Evolutionary conservation across 2,329 filamentous ascomycete species (phyloP).

Genomic region (Phialemoniopsis sp.): DNA sequence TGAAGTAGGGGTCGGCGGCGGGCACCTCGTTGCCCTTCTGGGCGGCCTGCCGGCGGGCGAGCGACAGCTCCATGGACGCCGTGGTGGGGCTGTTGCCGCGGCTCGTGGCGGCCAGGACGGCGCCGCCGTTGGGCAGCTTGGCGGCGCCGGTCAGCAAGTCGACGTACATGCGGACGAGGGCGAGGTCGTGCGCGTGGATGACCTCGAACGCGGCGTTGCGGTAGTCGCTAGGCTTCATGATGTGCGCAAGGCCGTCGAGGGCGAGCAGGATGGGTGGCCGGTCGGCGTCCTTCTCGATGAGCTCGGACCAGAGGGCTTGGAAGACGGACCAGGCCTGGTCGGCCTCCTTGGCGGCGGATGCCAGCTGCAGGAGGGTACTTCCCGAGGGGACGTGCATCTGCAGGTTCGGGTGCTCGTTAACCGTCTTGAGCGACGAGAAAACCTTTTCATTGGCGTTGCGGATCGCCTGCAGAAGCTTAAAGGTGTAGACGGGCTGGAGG

Average conservation of each 20-base stretch:
- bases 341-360: slow-evolving; percentile 66
- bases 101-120: slow-evolving; percentile 71
- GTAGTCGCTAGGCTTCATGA: slow-evolving; percentile 78
- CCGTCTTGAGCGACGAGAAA: slow-evolving; percentile 47
- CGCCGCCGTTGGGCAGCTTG: slow-evolving; percentile 67
- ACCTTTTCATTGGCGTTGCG: slow-evolving; percentile 66
- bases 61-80: slow-evolving; percentile 64
- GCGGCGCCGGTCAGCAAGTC: slow-evolving; percentile 62
- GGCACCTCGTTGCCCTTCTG: slow-evolving; percentile 22
- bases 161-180: slow-evolving; percentile 70
- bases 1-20: slow-evolving; percentile 47
- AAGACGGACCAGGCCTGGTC: slow-evolving; percentile 80
- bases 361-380: slow-evolving; percentile 64
- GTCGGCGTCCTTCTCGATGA: slow-evolving; percentile 42
- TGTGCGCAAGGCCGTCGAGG: slow-evolving; percentile 75
- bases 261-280: slow-evolving; percentile 64
- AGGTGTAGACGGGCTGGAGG: slow-evolving; percentile 73
- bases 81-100: slow-evolving; percentile 64
- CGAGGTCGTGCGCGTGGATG: slow-evolving; percentile 84
- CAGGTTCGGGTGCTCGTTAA: slow-evolving; percentile 37
- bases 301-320: slow-evolving; percentile 75
- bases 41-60: slow-evolving; percentile 51
- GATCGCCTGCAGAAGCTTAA: slow-evolving; percentile 70
- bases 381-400: slow-evolving; percentile 49
- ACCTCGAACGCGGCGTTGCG: slow-evolving; percentile 63